phyloP scores from a whole-genome alignment of 225 moss, liverwort and hornwort genomes.

The Polytrichum formosum region DNA sequence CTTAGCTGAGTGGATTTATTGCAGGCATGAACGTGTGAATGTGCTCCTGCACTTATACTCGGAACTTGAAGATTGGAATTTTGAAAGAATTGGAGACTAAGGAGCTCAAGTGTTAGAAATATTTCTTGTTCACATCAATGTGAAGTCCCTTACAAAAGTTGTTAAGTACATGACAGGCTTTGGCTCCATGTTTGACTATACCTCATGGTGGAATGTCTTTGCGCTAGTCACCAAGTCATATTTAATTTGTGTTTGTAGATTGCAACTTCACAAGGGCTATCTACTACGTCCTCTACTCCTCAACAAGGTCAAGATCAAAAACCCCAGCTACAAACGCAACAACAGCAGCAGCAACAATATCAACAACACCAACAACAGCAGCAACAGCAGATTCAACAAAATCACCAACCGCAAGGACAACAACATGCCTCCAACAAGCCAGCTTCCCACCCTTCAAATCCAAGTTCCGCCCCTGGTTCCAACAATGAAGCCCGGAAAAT shows the following conservation, averaged over 20 bases:
- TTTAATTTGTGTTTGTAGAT: slow-evolving; percentile 22
- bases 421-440: slow-evolving; percentile 53
- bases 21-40: too few species aligned
- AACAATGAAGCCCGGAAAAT: slow-evolving; percentile 92
- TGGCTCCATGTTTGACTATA: too few species aligned
- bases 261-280: slow-evolving; percentile 45
- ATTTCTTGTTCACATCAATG: neutral
- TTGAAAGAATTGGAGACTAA: too few species aligned
- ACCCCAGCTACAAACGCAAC: slow-evolving; percentile 38
- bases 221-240: too few species aligned
- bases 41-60: too few species aligned
- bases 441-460: slow-evolving; percentile 25
- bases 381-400: slow-evolving; percentile 15
- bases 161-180: too few species aligned
- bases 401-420: slow-evolving; percentile 34
- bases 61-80: too few species aligned
- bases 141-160: neutral
- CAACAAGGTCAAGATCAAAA: slow-evolving; percentile 45
- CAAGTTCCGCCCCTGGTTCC: slow-evolving; percentile 41
- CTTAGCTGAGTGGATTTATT: too few species aligned
- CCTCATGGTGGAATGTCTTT: too few species aligned
- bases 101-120: too few species aligned
- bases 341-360: slow-evolving; percentile 5
- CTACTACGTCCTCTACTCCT: slow-evolving; percentile 39
- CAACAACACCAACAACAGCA: slow-evolving; percentile 27